Base-by-base conservation (phyloP, 441 rosid genomes). In the Jatropha podagrica region DNA sequence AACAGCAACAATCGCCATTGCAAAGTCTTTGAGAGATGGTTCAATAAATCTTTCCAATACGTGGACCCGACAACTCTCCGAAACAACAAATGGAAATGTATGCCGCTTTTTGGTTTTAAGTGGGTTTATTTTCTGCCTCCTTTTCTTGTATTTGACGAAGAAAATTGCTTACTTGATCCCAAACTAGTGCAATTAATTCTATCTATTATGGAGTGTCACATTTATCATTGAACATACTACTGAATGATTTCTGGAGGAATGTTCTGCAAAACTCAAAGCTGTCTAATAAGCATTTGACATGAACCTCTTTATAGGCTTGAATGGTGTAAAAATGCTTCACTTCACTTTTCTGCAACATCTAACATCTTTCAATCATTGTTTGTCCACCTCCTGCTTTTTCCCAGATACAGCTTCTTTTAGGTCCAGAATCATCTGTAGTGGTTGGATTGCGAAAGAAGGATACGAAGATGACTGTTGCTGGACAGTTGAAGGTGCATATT, bases 21-120 rank as follows among this genome's bases (percentile, higher is more conserved):
- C 93, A 10, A 90, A 91, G 89, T 94, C 99, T 79, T 81, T 92
- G 80, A 83, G 72, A 72, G 94, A 96, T 85, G 95, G 97, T 42
- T 94, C 98, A 20, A 84, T 92, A 73, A 96, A 92, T 87, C 97
- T 96, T 73, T 87, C 97, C 74, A 96, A 96, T 84, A 78, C 84
- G 0, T 94, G 98, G 97, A 92, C 96, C 42, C 97, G 97, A n/a
- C 91, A 88, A 82, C 95, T 96, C 74, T 94, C 97, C 42, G 95
- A 90, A 69, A 88, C 93, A 74, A 74, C 97, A 46, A 87, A 82
- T 75, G 99, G 97, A 85, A 90, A 92, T 84, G 99, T 93, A 87
- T 73, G 88, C 76, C 81, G 64, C 60, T 72, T 76, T 69, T 70
- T 32, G 49, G 49, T 63, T 64, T 44, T 73, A 37, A 48, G 52